Evolutionary conservation across 106 monocot genomes (phyloP).

Genomic region (Vanilla planifolia): DNA sequence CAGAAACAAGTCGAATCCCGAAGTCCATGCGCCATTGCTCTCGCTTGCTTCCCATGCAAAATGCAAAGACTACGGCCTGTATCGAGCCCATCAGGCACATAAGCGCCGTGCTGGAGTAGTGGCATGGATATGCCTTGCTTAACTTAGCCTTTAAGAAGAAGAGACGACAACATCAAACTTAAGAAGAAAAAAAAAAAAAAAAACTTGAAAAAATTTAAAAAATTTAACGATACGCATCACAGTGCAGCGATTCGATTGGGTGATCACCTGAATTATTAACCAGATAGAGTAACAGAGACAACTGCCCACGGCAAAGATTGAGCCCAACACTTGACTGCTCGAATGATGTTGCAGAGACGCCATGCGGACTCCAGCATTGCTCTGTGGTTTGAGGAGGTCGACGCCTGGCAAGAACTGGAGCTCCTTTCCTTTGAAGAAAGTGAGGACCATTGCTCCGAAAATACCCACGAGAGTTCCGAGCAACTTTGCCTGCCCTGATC

Average conservation of each 20-base stretch:
- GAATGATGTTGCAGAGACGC: conserved; percentile 5
- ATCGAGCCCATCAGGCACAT: conserved; percentile 39
- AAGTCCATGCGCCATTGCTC: conserved; percentile 34
- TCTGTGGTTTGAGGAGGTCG: conserved; percentile 7
- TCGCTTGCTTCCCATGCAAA: conserved; percentile 21
- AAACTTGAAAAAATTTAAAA: no score
- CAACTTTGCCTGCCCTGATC: conserved; percentile 50
- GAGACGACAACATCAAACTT: no score
- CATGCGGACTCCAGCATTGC: neutral
- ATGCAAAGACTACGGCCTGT: conserved; percentile 22
- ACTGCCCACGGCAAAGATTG: conserved; percentile 33
- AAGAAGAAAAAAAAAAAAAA: no score
- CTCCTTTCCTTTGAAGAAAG: conserved; percentile 57
- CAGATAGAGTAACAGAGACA: conserved; percentile 51
- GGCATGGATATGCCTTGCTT: conserved; percentile 37
- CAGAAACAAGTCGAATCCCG: conserved; percentile 36
- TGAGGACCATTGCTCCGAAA: conserved; percentile 78
- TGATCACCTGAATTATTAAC: conserved; percentile 76
- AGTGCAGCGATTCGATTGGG: neutral
- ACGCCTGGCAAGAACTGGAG: conserved; percentile 36
- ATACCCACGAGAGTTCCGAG: conserved; percentile 54
- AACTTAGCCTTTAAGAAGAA: conserved; percentile 43
- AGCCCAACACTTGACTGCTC: conserved; percentile 31
- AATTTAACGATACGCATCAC: no score
- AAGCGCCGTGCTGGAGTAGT: conserved; percentile 39